Evolutionary conservation across 352 stramenopile species (phyloP).

Genomic region (Phytopythium kandeliae): DNA sequence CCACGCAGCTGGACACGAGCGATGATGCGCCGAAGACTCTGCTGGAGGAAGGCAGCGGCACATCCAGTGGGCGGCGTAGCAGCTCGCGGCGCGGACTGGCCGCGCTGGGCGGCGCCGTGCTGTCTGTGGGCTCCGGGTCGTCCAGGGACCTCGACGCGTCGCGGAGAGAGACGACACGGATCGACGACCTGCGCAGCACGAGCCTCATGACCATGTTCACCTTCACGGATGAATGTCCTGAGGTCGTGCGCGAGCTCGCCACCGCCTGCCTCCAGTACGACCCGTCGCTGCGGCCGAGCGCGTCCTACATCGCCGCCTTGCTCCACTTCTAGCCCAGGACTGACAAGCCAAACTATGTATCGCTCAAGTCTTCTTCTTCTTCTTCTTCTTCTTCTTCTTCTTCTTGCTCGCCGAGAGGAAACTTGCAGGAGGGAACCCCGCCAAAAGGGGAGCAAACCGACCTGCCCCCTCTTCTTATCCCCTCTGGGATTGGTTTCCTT

Average conservation of each 20-base stretch:
- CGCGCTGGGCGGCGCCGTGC: background rate
- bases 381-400: no score
- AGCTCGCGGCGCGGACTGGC: background rate
- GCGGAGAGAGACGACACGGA: constrained; percentile 23
- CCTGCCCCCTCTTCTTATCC: no score
- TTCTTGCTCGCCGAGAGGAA: background rate
- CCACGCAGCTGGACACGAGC: constrained; percentile 20
- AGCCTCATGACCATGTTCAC: constrained; percentile 55
- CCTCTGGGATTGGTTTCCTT: background rate
- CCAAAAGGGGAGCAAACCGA: no score
- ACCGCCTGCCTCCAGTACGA: constrained; percentile 63
- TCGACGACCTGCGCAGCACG: constrained; percentile 21
- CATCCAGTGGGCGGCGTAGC: background rate
- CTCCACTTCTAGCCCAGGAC: constrained; percentile 26
- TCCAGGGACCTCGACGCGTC: constrained; percentile 22
- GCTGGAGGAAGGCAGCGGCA: constrained; percentile 9
- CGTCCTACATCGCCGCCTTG: constrained; percentile 73
- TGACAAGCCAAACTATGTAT: background rate
- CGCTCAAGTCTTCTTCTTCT: background rate
- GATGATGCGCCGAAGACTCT: constrained; percentile 8
- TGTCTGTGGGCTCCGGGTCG: constrained; percentile 11
- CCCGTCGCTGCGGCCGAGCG: constrained; percentile 58
- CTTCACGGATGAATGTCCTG: constrained; percentile 64
- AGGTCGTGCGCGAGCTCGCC: constrained; percentile 49
- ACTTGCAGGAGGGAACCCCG: background rate